Conservation (phyloP, 257 asterid species). For the Salvia rosmarinus region DNA sequence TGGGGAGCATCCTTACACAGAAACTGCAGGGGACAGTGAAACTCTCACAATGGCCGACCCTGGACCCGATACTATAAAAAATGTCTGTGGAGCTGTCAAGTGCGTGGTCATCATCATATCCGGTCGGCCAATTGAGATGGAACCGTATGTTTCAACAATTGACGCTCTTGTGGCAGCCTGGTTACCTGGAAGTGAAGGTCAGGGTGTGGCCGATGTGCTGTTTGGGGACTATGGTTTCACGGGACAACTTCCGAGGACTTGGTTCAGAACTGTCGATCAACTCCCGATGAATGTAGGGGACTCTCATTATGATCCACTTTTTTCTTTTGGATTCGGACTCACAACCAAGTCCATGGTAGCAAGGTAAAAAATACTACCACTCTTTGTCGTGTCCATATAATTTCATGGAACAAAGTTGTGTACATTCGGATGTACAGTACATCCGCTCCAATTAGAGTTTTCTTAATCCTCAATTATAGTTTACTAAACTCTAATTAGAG, state of each 20-base stretch:
- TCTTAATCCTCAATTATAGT: no score
- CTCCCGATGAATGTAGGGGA: slow-evolving; percentile 81
- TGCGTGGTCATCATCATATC: slow-evolving; percentile 70
- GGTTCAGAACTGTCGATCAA: slow-evolving; percentile 83
- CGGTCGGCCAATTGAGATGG: slow-evolving; percentile 75
- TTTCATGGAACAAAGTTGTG: background rate
- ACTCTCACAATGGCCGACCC: slow-evolving; percentile 72
- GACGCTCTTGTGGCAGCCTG: slow-evolving; percentile 89
- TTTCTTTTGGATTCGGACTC: slow-evolving; percentile 71
- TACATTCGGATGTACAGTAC: no score
- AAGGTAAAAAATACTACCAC: slow-evolving; percentile 46
- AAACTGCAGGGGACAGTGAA: slow-evolving; percentile 73
- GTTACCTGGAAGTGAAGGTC: slow-evolving; percentile 91
- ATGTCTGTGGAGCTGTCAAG: slow-evolving; percentile 59
- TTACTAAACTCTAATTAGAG: no score
- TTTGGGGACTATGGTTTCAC: slow-evolving; percentile 74
- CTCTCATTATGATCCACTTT: slow-evolving; percentile 74
- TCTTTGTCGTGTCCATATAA: background rate
- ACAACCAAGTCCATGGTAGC: slow-evolving; percentile 47
- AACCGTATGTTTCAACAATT: slow-evolving; percentile 56
- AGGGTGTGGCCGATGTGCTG: slow-evolving; percentile 79
- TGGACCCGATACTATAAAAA: slow-evolving; percentile 68
- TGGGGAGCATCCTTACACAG: slow-evolving; percentile 81
- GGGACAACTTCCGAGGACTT: slow-evolving; percentile 71
- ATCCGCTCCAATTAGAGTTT: no score